Evolutionary conservation across 345 rosid genomes (phyloP).

Genomic region (Brassica incana): DNA sequence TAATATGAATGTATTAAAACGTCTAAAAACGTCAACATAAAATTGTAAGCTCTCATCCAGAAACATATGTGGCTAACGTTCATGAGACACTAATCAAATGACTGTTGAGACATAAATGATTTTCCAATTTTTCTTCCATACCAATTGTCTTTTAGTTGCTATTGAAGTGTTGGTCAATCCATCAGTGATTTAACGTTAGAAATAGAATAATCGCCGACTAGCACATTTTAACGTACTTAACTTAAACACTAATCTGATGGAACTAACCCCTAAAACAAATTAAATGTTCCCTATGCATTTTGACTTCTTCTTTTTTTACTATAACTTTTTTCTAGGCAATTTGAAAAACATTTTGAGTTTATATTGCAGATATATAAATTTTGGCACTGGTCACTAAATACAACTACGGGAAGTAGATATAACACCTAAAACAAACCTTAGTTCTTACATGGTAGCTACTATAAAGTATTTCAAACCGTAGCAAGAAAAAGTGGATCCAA

Average conservation of each 20-base stretch:
- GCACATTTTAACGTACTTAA: not conserved
- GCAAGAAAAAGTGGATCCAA: not conserved
- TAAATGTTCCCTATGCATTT: not conserved
- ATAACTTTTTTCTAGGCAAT: not conserved
- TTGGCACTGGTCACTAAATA: not conserved
- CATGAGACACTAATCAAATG: not conserved
- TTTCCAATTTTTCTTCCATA: conserved; percentile 2
- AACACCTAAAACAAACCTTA: not conserved
- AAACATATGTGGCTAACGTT: not conserved
- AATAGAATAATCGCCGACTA: not conserved
- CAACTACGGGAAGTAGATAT: not conserved
- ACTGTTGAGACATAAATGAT: not conserved
- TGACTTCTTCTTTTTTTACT: not conserved
- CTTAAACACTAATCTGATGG: not conserved
- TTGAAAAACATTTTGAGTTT: not conserved
- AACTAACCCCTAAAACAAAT: not conserved
- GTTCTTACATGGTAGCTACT: not conserved
- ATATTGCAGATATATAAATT: not conserved
- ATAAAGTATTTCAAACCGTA: not conserved
- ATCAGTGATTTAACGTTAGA: conserved; percentile 20
- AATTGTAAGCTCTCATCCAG: not conserved
- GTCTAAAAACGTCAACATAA: not conserved
- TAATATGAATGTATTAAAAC: not conserved
- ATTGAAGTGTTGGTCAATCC: conserved; percentile 23
- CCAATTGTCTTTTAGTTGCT: conserved; percentile 9